Evolutionary conservation across 495 filamentous ascomycete species (phyloP), one percentile per base, ranked within the genome.

Genomic region (Daldinia vernicosa): DNA sequence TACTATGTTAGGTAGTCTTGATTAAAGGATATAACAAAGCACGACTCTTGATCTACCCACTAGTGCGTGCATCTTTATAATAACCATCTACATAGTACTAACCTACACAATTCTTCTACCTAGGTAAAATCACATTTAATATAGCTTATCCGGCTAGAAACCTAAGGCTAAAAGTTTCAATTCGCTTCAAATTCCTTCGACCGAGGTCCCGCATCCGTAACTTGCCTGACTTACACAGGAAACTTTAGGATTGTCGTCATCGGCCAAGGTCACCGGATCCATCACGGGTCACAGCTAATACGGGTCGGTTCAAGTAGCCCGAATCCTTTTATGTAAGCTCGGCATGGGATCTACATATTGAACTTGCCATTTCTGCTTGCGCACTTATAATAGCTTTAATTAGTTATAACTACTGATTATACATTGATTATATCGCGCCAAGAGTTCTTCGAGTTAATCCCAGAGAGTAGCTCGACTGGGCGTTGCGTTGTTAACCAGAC

Each of bases 301-400:
- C 57, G 32, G 56, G 30, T 58, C n/a, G 17, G 43, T 12, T 47
- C 43, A 22, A 69, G 45, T 57, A 26, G 30, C 7, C 67, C 61
- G 56, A 70, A 55, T 53, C 54, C 54, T 60, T 52, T 60, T 27
- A 60, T 45, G 37, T 39, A 40, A 63, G 30, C 54, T 70, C 55
- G 61, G 50, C 39, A 55, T 56, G 50, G 19, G 19, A 24, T 24
- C 19, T 47, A 47, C 51, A 61, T 19, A 26, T 28, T 53, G 17
- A 40, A 14, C 51, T 35, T 60, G 24, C 22, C 43, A 35, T 37
- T 30, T 30, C 27, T 19, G 2, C 53, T 35, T 59, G 22, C 82
- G 96, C 37, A 7, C 24, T 26, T 37, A 56, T 51, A 14, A 24
- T 24, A 24, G 43, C 43, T 47, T 47, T 19, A 12, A 47, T 47